phyloP scores from a whole-genome alignment of 345 rosid genomes.

The Bruguiera gymnorhiza region DNA sequence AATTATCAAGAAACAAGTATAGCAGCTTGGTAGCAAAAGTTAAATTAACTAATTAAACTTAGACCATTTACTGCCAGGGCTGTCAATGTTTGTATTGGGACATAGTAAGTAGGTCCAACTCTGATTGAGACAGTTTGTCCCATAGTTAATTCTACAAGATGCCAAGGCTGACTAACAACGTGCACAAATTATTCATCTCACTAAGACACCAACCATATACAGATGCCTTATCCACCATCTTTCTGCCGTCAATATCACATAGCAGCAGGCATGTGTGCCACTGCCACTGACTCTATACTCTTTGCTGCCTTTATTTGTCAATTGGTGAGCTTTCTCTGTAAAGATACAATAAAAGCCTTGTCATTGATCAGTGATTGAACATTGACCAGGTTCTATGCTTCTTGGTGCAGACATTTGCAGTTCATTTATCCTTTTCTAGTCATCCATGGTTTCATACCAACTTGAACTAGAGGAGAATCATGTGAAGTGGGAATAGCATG shows the following conservation, averaged over 20 bases:
- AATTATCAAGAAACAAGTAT: too few relatives aligned
- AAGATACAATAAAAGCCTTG: neutral
- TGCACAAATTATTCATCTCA: constrained; percentile 6
- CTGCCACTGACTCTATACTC: neutral
- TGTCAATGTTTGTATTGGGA: neutral
- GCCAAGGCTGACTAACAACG: neutral
- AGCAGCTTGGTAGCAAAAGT: too few relatives aligned
- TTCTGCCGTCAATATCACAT: neutral
- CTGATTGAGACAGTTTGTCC: constrained; percentile 6
- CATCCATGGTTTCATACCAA: too few relatives aligned
- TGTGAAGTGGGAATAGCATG: too few relatives aligned
- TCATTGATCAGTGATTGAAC: too few relatives aligned
- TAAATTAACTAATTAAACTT: too few relatives aligned
- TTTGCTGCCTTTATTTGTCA: constrained; percentile 6
- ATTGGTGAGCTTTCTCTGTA: too few relatives aligned
- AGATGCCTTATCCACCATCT: constrained; percentile 2
- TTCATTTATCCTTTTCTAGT: too few relatives aligned
- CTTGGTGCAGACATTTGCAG: too few relatives aligned
- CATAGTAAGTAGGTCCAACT: neutral
- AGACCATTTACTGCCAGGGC: neutral
- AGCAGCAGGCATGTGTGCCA: neutral
- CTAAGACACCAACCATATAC: constrained; percentile 11
- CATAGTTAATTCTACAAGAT: neutral
- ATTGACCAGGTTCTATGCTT: too few relatives aligned
- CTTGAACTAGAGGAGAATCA: too few relatives aligned